phyloP scores from a whole-genome alignment of 2,329 filamentous ascomycete genomes.

The Sporothrix luriei region DNA sequence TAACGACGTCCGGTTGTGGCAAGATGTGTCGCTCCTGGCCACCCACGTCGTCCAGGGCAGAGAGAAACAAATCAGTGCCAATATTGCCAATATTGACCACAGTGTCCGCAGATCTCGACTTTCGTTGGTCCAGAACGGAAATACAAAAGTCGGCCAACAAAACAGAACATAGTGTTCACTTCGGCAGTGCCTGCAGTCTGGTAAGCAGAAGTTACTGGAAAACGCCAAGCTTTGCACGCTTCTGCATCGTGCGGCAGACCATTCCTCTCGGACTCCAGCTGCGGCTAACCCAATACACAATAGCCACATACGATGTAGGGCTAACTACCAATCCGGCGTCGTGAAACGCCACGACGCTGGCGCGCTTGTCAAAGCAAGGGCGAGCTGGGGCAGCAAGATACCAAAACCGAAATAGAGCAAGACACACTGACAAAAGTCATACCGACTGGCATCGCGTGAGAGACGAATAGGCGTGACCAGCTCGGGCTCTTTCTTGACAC shows the following conservation, averaged over 20 bases:
- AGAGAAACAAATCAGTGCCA: neutral
- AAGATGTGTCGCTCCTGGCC: neutral
- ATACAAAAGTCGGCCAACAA: neutral
- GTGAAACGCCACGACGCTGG: slow-evolving; percentile 23
- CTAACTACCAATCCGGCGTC: slow-evolving; percentile 10
- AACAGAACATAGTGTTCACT: neutral
- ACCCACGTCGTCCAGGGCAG: neutral
- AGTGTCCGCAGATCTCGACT: neutral
- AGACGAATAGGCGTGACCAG: too few species aligned
- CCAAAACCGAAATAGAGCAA: neutral
- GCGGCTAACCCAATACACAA: neutral
- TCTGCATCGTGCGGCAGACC: neutral
- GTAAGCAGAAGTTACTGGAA: neutral
- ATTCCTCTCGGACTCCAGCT: neutral
- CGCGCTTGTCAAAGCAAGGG: slow-evolving; percentile 3
- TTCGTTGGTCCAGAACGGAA: neutral
- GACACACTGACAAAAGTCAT: neutral
- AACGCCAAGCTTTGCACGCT: slow-evolving; percentile 5
- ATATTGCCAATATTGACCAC: slow-evolving; percentile 6
- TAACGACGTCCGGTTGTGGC: neutral
- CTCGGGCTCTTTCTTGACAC: neutral
- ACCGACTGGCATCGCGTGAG: neutral
- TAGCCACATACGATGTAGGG: neutral
- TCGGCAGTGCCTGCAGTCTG: neutral
- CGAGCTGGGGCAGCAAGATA: neutral